phyloP scores from a whole-genome alignment of 106 monocot genomes.

The Ottelia alismoides region DNA sequence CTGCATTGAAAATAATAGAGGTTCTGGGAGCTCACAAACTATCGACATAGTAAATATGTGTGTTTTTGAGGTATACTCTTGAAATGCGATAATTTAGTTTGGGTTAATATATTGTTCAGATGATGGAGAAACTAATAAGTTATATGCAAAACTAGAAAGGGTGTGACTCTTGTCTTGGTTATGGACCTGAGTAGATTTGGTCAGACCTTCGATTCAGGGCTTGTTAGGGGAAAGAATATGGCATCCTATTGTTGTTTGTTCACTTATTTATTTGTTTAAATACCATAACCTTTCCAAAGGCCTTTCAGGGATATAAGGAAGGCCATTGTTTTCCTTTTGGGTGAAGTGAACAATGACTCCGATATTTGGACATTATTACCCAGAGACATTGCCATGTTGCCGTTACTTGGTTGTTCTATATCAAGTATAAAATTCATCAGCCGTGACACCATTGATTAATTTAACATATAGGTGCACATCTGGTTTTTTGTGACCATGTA shows the following conservation, averaged over 20 bases:
- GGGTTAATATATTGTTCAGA: constrained; percentile 70
- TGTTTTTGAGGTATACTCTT: constrained; percentile 74
- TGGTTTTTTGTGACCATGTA: no score
- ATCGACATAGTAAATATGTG: constrained; percentile 72
- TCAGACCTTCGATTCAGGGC: constrained; percentile 83
- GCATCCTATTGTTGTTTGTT: constrained; percentile 97
- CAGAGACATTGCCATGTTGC: no score
- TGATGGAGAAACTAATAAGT: constrained; percentile 80
- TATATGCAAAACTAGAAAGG: constrained; percentile 45
- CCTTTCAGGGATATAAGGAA: constrained; percentile 16
- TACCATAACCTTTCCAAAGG: constrained; percentile 37
- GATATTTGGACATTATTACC: no score
- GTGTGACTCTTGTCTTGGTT: constrained; percentile 80
- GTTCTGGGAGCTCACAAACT: constrained; percentile 92
- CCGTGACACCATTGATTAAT: no score
- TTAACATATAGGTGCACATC: no score
- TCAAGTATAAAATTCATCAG: no score
- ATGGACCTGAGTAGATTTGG: constrained; percentile 92
- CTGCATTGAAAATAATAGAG: constrained; percentile 73
- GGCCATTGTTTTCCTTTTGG: no score
- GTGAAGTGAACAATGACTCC: no score
- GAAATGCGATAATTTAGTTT: constrained; percentile 61
- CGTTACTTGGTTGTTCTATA: no score
- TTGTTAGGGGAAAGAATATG: constrained; percentile 97
- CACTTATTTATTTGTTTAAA: constrained; percentile 96